phyloP scores from a whole-genome alignment of 2,329 filamentous ascomycete species.

The Domatiomyces globalis region DNA sequence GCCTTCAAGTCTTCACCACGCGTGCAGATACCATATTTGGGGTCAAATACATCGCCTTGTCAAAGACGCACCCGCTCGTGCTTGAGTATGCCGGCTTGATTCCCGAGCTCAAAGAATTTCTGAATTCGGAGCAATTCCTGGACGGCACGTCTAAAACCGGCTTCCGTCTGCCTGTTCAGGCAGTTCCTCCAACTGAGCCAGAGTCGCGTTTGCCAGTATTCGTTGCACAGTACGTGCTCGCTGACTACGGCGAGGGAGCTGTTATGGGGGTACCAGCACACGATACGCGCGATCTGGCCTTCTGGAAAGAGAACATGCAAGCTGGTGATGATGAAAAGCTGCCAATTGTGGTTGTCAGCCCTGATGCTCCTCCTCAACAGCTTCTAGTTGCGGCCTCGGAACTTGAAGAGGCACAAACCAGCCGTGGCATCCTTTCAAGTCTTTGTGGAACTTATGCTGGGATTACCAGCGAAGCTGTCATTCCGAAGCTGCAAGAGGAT shows the following conservation, averaged over 20 bases:
- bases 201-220: constrained; percentile 56
- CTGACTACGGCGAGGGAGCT: constrained; percentile 72
- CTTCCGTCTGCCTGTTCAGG: constrained; percentile 50
- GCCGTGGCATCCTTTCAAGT: constrained; percentile 53
- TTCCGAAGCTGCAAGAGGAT: constrained; percentile 42
- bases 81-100: constrained; percentile 45
- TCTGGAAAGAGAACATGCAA: constrained; percentile 47
- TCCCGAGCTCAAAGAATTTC: constrained; percentile 49
- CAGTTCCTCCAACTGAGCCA: constrained; percentile 46
- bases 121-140: constrained; percentile 44
- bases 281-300: constrained; percentile 61
- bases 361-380: constrained; percentile 23
- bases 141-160: constrained; percentile 46
- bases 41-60: constrained; percentile 70
- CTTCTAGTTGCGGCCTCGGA: constrained; percentile 23
- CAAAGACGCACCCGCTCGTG: constrained; percentile 58
- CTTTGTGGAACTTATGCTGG: constrained; percentile 52
- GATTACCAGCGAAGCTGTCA: constrained; percentile 49
- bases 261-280: constrained; percentile 89
- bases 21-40: constrained; percentile 76
- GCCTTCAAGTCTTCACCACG: constrained; percentile 55
- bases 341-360: constrained; percentile 43
- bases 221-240: constrained; percentile 71
- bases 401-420: constrained; percentile 40
- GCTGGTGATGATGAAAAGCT: constrained; percentile 50